A percentile compares a stretch with the other conserved stretches of the same genome.
Evolutionary conservation across 192 early-diverging fungal species (phyloP).

Genomic region (Coemansia sp.): DNA sequence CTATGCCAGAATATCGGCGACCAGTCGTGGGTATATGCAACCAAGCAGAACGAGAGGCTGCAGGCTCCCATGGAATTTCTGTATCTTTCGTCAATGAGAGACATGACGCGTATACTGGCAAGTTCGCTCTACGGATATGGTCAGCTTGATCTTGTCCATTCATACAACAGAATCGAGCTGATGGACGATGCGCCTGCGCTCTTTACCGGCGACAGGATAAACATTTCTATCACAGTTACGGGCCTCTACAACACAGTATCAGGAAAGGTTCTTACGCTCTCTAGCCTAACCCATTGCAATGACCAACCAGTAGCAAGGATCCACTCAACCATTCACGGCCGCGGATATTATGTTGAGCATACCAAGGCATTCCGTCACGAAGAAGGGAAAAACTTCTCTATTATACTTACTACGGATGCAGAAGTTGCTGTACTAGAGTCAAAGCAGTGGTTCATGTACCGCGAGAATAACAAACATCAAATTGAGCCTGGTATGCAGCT

Average conservation of each 20-base stretch:
- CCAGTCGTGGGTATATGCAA: constrained; percentile 53
- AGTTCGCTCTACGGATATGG: constrained; percentile 86
- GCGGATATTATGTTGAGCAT: constrained; percentile 71
- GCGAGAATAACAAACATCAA: constrained; percentile 9
- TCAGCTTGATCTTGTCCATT: constrained; percentile 79
- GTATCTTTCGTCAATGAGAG: constrained; percentile 75
- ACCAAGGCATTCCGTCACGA: constrained; percentile 73
- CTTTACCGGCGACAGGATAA: constrained; percentile 69
- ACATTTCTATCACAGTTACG: constrained; percentile 67
- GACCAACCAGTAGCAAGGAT: constrained; percentile 68
- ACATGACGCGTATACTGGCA: constrained; percentile 78
- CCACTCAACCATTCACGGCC: constrained; percentile 78
- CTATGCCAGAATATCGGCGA: constrained; percentile 74
- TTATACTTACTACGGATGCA: constrained; percentile 63
- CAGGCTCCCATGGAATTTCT: constrained; percentile 87
- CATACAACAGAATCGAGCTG: constrained; percentile 80
- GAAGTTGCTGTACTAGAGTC: constrained; percentile 80
- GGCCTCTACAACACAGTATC: constrained; percentile 77
- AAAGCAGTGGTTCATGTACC: constrained; percentile 76
- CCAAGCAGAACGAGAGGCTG: constrained; percentile 53
- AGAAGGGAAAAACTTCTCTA: constrained; percentile 64
- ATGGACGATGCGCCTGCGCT: constrained; percentile 62
- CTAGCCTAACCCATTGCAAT: constrained; percentile 59
- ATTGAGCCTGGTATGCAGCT: constrained; percentile 57
- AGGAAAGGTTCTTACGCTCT: constrained; percentile 84